These are phyloP conservation scores for Haplosporangium sp. DNA, from an alignment of 371 early-diverging fungal species.

Conservation along the genomic window DNA sequence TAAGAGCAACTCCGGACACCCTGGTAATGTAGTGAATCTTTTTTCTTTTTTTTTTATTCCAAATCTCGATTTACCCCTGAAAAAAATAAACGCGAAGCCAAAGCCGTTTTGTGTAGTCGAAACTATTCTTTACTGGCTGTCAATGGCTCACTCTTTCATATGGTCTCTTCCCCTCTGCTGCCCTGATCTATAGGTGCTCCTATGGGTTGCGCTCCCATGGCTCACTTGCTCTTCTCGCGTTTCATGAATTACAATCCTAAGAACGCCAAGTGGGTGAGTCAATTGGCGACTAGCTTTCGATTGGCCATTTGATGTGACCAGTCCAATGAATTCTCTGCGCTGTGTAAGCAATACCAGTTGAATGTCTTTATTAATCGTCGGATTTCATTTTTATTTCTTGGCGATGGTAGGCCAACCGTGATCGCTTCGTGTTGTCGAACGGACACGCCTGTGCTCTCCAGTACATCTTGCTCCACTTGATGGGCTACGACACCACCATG, in stretches of 20 bases:
- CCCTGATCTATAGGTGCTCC: conserved; percentile 79
- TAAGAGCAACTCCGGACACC: conserved; percentile 98
- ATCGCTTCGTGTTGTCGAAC: conserved; percentile 99
- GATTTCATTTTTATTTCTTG: background rate
- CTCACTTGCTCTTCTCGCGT: conserved; percentile 91
- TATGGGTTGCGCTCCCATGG: conserved; percentile 98
- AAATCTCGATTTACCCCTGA: background rate
- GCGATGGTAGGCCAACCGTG: conserved; percentile 78
- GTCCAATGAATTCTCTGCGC: no score
- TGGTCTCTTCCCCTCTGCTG: background rate
- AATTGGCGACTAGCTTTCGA: no score
- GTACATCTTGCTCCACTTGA: conserved; percentile 92
- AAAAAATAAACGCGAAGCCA: background rate
- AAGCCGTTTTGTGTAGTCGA: background rate
- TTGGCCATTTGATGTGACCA: no score
- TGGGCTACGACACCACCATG: conserved; percentile 89
- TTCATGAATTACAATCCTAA: conserved; percentile 88
- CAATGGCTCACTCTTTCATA: no score
- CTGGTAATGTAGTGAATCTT: conserved; percentile 68
- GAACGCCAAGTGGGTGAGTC: conserved; percentile 84
- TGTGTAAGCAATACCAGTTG: no score
- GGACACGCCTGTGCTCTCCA: conserved; percentile 98
- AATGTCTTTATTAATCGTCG: no score
- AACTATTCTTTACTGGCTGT: no score
- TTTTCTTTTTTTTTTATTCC: background rate